Conservation (phyloP, 768 basidiomycete species). For the Suillus brevipes region DNA sequence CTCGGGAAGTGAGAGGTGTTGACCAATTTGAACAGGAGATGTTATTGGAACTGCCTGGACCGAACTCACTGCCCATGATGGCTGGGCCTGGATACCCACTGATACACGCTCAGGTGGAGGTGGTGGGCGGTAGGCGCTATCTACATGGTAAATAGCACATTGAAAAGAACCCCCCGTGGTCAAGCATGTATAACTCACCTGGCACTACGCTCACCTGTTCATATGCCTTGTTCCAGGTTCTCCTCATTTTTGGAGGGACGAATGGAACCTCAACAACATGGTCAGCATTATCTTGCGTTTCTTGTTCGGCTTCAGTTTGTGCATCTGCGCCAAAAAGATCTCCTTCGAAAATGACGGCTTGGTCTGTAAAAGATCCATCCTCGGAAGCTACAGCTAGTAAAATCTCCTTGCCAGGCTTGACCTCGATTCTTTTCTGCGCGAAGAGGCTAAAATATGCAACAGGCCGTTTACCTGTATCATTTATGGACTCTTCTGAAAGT, state of each 20-base stretch:
- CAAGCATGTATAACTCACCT: constrained; percentile 36
- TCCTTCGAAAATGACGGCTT: constrained; percentile 59
- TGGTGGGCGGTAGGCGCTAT: constrained; percentile 23
- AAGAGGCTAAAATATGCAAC: constrained; percentile 62
- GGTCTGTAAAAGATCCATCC: constrained; percentile 55
- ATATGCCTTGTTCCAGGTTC: constrained; percentile 53
- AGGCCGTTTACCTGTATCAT: constrained; percentile 39
- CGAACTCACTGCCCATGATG: constrained; percentile 36
- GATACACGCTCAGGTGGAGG: constrained; percentile 35
- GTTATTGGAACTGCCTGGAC: constrained; percentile 36
- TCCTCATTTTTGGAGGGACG: constrained; percentile 66
- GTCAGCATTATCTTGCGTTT: constrained; percentile 43
- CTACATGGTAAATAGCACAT: constrained; percentile 15
- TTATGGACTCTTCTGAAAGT: constrained; percentile 43
- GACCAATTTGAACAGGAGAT: constrained; percentile 12
- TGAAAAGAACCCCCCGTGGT: constrained; percentile 4
- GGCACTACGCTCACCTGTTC: constrained; percentile 42
- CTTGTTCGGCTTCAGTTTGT: constrained; percentile 41
- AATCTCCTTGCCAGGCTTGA: constrained; percentile 71
- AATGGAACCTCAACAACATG: constrained; percentile 36
- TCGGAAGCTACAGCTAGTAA: constrained; percentile 56
- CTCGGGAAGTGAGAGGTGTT: constrained; percentile 7
- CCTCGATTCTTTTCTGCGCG: constrained; percentile 67
- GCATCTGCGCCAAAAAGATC: constrained; percentile 40
- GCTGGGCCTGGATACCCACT: constrained; percentile 47